These are phyloP conservation scores for Ampelocalamus luodianensis DNA, from an alignment of 176 grass and related monocot genomes.

Conservation along the genomic window DNA sequence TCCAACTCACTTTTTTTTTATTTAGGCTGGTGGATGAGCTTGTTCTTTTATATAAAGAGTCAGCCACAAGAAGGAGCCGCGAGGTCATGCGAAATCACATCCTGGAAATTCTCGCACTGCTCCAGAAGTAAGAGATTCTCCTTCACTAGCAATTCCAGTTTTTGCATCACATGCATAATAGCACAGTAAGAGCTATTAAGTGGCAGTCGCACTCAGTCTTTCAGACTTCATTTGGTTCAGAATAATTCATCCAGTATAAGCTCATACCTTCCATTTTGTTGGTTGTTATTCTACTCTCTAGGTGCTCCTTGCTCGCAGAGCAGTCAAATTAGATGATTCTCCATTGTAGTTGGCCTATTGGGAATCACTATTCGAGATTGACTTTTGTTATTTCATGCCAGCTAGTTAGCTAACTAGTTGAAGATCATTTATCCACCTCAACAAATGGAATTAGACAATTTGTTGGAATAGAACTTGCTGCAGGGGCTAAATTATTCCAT, in stretches of 20 bases:
- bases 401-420: background rate
- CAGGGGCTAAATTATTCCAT: background rate
- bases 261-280: background rate
- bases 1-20: background rate
- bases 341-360: background rate
- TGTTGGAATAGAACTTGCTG: slow-evolving; percentile 6
- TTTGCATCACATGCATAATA: background rate
- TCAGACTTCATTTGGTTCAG: slow-evolving; percentile 10
- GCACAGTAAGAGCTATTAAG: slow-evolving; percentile 7
- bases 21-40: slow-evolving; percentile 85
- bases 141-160: background rate
- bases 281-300: slow-evolving; percentile 1
- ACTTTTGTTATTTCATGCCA: background rate
- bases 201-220: background rate
- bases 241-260: background rate
- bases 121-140: slow-evolving; percentile 65
- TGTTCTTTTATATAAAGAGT: slow-evolving; percentile 81
- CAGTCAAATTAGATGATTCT: slow-evolving; percentile 16
- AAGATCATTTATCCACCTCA: background rate
- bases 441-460: background rate
- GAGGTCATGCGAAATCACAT: slow-evolving; percentile 62
- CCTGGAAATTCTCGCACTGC: slow-evolving; percentile 58
- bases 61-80: slow-evolving; percentile 62
- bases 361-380: background rate
- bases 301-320: slow-evolving; percentile 7